These are phyloP conservation scores for Phoma sp. DNA, from an alignment of 2,329 filamentous ascomycete genomes.

Conservation along the genomic window DNA sequence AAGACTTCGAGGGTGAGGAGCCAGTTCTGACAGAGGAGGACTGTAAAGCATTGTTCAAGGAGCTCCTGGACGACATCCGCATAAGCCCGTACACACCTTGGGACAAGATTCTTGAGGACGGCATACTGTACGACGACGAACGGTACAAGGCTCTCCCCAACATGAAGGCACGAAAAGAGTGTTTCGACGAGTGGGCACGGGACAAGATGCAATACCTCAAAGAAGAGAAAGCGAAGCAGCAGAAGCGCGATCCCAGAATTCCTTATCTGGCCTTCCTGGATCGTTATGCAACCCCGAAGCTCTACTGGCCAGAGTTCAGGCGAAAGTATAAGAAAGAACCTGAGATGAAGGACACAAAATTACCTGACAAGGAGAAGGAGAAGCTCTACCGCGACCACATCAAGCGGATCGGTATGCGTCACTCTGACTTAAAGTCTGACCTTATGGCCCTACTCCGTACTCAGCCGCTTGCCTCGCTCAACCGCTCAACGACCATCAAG, in stretches of 20 bases:
- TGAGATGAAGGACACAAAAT: slow-evolving; percentile 73
- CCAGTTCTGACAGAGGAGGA: slow-evolving; percentile 76
- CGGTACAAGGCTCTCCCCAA: slow-evolving; percentile 84
- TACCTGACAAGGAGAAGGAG: slow-evolving; percentile 72
- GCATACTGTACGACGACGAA: slow-evolving; percentile 79
- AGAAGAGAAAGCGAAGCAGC: slow-evolving; percentile 73
- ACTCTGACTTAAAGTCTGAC: slow-evolving; percentile 71
- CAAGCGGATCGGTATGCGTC: slow-evolving; percentile 67
- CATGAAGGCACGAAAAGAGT: slow-evolving; percentile 80
- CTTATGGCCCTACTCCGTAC: slow-evolving; percentile 68
- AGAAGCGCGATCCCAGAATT: slow-evolving; percentile 82
- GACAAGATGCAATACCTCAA: slow-evolving; percentile 76
- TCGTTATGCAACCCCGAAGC: slow-evolving; percentile 81
- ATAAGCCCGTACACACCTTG: slow-evolving; percentile 90
- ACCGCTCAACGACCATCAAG: slow-evolving; percentile 62
- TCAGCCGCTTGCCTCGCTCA: slow-evolving; percentile 64
- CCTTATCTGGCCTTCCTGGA: slow-evolving; percentile 83
- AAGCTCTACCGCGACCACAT: slow-evolving; percentile 80
- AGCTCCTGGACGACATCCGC: slow-evolving; percentile 80
- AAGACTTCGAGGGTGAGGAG: slow-evolving; percentile 69
- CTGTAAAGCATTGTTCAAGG: slow-evolving; percentile 77
- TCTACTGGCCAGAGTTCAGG: slow-evolving; percentile 98
- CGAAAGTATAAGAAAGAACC: slow-evolving; percentile 84
- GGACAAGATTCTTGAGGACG: slow-evolving; percentile 87
- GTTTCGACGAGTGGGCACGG: slow-evolving; percentile 82